A percentile compares a stretch with the other conserved stretches of the same genome.
phyloP scores from a whole-genome alignment of 257 asterid genomes.

The Echium plantagineum region DNA sequence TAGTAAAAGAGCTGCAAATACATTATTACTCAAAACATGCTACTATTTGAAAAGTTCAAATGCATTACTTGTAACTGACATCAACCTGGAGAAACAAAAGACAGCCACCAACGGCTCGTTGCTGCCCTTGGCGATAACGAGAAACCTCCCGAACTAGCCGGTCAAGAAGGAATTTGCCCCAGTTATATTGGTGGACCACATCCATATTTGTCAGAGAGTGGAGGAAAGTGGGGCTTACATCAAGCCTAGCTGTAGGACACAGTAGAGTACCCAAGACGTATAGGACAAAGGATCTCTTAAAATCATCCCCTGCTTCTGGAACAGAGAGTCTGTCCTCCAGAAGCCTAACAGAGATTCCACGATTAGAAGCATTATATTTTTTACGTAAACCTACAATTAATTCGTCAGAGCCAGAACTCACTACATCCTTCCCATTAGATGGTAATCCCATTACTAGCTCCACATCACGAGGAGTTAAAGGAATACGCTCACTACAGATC shows the following conservation, averaged over 20 bases:
- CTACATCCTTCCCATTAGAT: slow-evolving; percentile 88
- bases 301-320: slow-evolving; percentile 95
- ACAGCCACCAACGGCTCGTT: slow-evolving; percentile 98
- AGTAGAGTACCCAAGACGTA: slow-evolving; percentile 87
- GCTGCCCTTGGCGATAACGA: slow-evolving; percentile 96
- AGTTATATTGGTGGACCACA: slow-evolving; percentile 77
- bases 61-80: background rate
- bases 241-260: slow-evolving; percentile 96
- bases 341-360: slow-evolving; percentile 84
- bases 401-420: slow-evolving; percentile 91
- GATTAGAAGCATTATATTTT: slow-evolving; percentile 83
- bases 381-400: slow-evolving; percentile 68
- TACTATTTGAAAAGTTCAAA: slow-evolving; percentile 2
- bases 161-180: slow-evolving; percentile 96
- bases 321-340: slow-evolving; percentile 79
- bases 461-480: slow-evolving; percentile 83
- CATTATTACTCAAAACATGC: slow-evolving; percentile 7
- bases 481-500: slow-evolving; percentile 85
- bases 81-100: slow-evolving; percentile 91
- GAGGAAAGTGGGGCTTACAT: slow-evolving; percentile 95
- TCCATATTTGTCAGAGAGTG: slow-evolving; percentile 90
- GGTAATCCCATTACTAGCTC: slow-evolving; percentile 96
- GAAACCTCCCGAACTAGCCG: slow-evolving; percentile 94
- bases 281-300: slow-evolving; percentile 88
- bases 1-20: slow-evolving; percentile 80